Evolutionary conservation across 2,329 filamentous ascomycete genomes (phyloP), one percentile per base, ranked within the genome.

Genomic region (Ceratocystis destructans): DNA sequence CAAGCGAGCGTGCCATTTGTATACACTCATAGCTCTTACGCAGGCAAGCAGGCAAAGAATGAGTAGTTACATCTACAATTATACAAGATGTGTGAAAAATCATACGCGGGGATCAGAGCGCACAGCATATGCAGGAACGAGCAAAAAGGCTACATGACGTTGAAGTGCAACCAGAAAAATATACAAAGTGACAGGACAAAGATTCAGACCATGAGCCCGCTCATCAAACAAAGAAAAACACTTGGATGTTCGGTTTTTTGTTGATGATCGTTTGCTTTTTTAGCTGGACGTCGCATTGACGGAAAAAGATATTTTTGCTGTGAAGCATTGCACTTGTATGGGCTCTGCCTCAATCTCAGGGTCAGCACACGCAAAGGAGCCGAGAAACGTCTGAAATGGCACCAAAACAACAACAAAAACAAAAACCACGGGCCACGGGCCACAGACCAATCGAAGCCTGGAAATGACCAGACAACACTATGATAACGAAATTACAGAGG

Each of bases 381-480:
- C 10, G 10, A 10, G 12, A 17, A 25, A 33, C 12, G 53, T 25
- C 25, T 25, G 33, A 15, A 33, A 31, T 59, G 12, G n/a, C 25
- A 59, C 10, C 53, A 59, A 59, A 59, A 59, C 53, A 59, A 59
- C 28, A 59, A 59, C 53, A 25, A 25, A n/a, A 59, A 57, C 25
- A 59, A 59, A 37, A 50, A 57, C 20, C 20, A 55, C 45, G n/a
- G 45, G 7, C 45, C 45, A 48, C 7, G 22, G 22, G 22, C 22
- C 22, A 25, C 53, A 59, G 53, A 59, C 53, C 37, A 41, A 41
- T 41, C 37, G 37, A 41, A 41, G 37, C 37, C 28, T 59, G 28
- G 2, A 17, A 31, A 59, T 33, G 28, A 8, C 53, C 33, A 33
- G 28, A 31, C 53, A 31, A 37, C 53, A 25, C 28, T 37, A 25